Evolutionary conservation across 1,284 basidiomycete genomes (phyloP).

Genomic region (Anthracocystis panici-leucophaei): DNA sequence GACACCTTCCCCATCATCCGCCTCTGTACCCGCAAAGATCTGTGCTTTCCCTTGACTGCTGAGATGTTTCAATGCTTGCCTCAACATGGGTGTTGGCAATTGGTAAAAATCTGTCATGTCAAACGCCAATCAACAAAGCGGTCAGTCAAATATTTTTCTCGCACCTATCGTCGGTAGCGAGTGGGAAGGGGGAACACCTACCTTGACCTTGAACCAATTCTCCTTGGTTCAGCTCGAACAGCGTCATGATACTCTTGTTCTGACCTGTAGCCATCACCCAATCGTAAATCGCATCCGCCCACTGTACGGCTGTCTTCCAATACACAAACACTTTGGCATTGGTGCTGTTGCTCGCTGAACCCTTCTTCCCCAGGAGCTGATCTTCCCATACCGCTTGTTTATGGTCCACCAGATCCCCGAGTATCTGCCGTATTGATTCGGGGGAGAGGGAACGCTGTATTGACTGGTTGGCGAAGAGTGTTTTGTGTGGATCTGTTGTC

Average conservation of each 20-base stretch:
- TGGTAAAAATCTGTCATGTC: slow-evolving; percentile 71
- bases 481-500: slow-evolving; percentile 23
- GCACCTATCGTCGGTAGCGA: neutral
- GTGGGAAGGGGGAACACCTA: neutral
- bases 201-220: slow-evolving; percentile 69
- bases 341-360: neutral
- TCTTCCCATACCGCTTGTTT: slow-evolving; percentile 45
- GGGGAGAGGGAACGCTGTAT: slow-evolving; percentile 43
- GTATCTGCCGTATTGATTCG: slow-evolving; percentile 42
- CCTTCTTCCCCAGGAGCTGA: slow-evolving; percentile 24
- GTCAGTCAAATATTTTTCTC: neutral
- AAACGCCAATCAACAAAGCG: neutral
- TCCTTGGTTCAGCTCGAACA: slow-evolving; percentile 74
- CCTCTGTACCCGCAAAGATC: slow-evolving; percentile 71
- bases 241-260: slow-evolving; percentile 73
- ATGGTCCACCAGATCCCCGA: slow-evolving; percentile 58
- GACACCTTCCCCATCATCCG: slow-evolving; percentile 72
- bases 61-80: slow-evolving; percentile 71
- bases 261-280: slow-evolving; percentile 74
- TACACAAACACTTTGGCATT: slow-evolving; percentile 70
- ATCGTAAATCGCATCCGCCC: slow-evolving; percentile 72
- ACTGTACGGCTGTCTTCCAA: slow-evolving; percentile 74
- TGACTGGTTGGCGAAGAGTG: slow-evolving; percentile 34
- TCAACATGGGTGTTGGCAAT: slow-evolving; percentile 70
- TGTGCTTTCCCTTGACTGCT: slow-evolving; percentile 73